A percentile compares a stretch with the other conserved stretches of the same genome.
Evolutionary conservation across 2,329 filamentous ascomycete genomes (phyloP).

Genomic region (Incumbomyces lentus): DNA sequence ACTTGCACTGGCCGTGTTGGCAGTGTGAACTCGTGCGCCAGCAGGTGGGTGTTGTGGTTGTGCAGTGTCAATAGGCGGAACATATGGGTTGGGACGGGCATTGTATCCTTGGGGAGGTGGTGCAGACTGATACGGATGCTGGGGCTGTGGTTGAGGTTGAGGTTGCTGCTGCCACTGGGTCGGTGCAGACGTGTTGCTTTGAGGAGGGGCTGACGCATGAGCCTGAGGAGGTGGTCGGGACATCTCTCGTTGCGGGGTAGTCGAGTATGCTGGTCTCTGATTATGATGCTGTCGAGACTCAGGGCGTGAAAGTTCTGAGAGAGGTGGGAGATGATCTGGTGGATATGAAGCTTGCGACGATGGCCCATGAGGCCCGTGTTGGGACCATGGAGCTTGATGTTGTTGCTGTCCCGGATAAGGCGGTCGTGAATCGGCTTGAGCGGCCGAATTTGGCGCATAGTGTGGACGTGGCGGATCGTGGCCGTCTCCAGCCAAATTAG

Average conservation of each 20-base stretch:
- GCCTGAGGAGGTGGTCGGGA: slow-evolving; percentile 14
- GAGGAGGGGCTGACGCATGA: slow-evolving; percentile 5
- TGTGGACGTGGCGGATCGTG: slow-evolving; percentile 30
- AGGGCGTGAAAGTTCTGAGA: slow-evolving; percentile 15
- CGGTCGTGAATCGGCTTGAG: slow-evolving; percentile 8
- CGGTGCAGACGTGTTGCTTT: neutral
- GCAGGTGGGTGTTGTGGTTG: slow-evolving; percentile 7
- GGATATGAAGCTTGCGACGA: slow-evolving; percentile 11
- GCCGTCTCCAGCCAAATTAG: slow-evolving; percentile 28
- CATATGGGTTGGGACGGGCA: neutral
- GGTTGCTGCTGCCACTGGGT: slow-evolving; percentile 1
- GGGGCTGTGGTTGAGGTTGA: slow-evolving; percentile 9
- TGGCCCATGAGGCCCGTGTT: slow-evolving; percentile 11
- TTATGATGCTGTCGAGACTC: slow-evolving; percentile 4
- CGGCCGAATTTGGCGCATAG: slow-evolving; percentile 31
- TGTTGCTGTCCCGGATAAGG: slow-evolving; percentile 14
- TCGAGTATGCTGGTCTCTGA: slow-evolving; percentile 9
- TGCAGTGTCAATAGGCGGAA: slow-evolving; percentile 2
- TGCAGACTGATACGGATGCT: slow-evolving; percentile 7
- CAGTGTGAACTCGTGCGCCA: neutral
- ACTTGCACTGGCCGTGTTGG: slow-evolving; percentile 1
- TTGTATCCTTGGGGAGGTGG: slow-evolving; percentile 2
- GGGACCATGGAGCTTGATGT: slow-evolving; percentile 11
- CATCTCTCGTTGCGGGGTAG: slow-evolving; percentile 12
- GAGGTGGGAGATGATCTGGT: slow-evolving; percentile 15